Conservation (phyloP, 257 asterid species). For the Penstemon davidsonii region DNA sequence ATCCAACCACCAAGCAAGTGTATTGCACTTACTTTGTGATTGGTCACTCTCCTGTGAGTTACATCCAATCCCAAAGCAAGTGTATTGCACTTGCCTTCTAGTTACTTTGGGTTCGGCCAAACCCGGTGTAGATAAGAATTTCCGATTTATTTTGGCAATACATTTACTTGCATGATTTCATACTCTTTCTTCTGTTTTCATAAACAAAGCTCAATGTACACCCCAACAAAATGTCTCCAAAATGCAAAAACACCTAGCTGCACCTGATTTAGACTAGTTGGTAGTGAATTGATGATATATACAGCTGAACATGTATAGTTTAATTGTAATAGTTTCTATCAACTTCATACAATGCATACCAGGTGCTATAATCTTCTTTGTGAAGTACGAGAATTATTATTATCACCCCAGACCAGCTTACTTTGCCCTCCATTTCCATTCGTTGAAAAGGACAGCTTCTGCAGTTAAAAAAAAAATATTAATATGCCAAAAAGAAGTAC, state of each 20-base stretch:
- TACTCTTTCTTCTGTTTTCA: conserved; percentile 22
- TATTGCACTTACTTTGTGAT: no score
- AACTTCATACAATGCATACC: conserved; percentile 24
- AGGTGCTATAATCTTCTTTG: conserved; percentile 46
- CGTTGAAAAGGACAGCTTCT: conserved; percentile 74
- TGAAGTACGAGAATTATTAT: conserved; percentile 37
- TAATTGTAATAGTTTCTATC: conserved; percentile 18
- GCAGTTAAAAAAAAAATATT: conserved; percentile 42
- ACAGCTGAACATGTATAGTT: conserved; percentile 17
- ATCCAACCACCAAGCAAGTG: no score
- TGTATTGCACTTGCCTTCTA: no score
- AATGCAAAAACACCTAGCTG: conserved; percentile 30
- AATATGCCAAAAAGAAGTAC: conserved; percentile 24
- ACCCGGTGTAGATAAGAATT: not conserved
- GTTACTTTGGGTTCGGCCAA: no score
- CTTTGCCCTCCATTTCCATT: conserved; percentile 85
- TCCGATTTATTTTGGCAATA: conserved; percentile 5
- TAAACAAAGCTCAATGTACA: conserved; percentile 22
- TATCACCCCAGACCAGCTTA: conserved; percentile 79
- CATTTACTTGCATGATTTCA: conserved; percentile 17
- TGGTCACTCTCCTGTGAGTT: no score
- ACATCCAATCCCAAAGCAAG: no score
- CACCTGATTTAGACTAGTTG: conserved; percentile 30
- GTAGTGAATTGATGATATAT: conserved; percentile 11
- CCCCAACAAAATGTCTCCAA: conserved; percentile 16